A percentile compares a stretch with the other conserved stretches of the same genome.
These are phyloP conservation scores for Plasmodium coatneyi DNA, from an alignment of 169 alveolate species.

Conservation along the genomic window DNA sequence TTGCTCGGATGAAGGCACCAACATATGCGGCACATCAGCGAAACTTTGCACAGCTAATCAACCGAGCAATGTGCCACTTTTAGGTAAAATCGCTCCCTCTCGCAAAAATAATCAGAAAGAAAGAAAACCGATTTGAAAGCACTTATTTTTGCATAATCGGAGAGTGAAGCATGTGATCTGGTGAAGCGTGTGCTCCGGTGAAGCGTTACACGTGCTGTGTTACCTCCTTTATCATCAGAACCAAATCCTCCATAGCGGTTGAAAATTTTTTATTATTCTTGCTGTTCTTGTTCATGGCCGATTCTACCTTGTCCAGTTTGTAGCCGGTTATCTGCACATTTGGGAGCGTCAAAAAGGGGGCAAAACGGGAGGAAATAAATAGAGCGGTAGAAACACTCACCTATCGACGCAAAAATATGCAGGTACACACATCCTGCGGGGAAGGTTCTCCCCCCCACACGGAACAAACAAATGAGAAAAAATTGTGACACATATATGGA, in stretches of 20 bases:
- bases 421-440: neutral
- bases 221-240: constrained; percentile 74
- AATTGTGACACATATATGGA: neutral
- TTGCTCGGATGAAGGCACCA: neutral
- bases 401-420: neutral
- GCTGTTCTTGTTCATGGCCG: constrained; percentile 41
- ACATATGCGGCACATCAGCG: neutral
- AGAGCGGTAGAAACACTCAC: neutral
- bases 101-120: too few relatives aligned
- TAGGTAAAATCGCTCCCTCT: neutral
- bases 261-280: constrained; percentile 41
- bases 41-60: neutral
- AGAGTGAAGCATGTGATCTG: neutral
- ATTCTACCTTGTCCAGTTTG: constrained; percentile 50
- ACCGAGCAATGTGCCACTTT: neutral
- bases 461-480: neutral
- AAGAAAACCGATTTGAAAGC: neutral
- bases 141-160: neutral
- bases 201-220: neutral
- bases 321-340: constrained; percentile 43
- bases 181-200: neutral
- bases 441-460: neutral
- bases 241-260: constrained; percentile 65
- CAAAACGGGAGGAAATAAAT: neutral
- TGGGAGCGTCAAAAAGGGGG: neutral